A percentile compares a stretch with the other conserved stretches of the same genome.
Conservation (phyloP, 139 green algal genomes). For the Coccomyxa sp. region DNA sequence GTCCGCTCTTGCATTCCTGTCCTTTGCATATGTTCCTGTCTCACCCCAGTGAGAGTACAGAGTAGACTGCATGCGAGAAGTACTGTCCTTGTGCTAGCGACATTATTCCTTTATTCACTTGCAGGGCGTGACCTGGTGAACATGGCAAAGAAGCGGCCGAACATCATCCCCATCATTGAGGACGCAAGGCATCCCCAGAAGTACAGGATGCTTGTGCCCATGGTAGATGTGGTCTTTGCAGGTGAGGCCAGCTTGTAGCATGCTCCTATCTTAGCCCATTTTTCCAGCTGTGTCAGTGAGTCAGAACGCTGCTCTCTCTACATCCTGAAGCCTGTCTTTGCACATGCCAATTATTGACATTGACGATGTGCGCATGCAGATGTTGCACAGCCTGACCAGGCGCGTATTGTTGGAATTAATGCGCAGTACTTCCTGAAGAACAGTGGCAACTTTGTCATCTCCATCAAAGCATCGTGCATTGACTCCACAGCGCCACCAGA, state of each 20-base stretch:
- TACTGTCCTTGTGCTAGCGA: no score
- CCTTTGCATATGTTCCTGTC: no score
- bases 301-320: no score
- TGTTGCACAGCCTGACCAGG: conserved; percentile 62
- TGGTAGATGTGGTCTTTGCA: conserved; percentile 99
- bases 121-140: conserved; percentile 95
- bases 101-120: no score
- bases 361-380: conserved; percentile 28
- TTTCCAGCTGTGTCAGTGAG: no score
- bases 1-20: no score
- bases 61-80: no score
- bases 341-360: no score
- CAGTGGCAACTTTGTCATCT: conserved; percentile 97
- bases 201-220: conserved; percentile 99
- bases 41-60: no score
- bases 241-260: no score
- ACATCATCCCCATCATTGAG: conserved; percentile 99
- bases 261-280: no score
- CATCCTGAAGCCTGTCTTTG: no score
- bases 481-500: conserved; percentile 96
- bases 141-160: conserved; percentile 99
- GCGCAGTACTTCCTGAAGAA: conserved; percentile 98
- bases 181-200: conserved; percentile 95
- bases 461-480: conserved; percentile 99
- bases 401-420: conserved; percentile 97